Evolutionary conservation across 2,329 filamentous ascomycete species (phyloP).

Genomic region (Ophiosphaerella narmari): DNA sequence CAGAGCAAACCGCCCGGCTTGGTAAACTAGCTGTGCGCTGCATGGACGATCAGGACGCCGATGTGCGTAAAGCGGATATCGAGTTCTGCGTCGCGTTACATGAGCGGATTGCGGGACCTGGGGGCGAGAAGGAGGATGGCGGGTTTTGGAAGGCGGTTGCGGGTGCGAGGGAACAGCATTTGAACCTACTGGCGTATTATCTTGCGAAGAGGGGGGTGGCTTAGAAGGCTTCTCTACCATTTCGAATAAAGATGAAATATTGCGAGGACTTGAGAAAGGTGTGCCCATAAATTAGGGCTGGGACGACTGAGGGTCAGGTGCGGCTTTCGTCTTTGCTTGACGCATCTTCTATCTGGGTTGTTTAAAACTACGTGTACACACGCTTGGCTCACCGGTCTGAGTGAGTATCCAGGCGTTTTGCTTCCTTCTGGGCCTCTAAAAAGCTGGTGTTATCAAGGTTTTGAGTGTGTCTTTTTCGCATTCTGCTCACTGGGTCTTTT

Average conservation of each 20-base stretch:
- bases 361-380: no score
- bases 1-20: conserved; percentile 44
- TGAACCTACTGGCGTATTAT: conserved; percentile 81
- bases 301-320: no score
- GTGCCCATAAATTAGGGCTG: no score
- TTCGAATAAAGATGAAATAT: conserved; percentile 2
- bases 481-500: no score
- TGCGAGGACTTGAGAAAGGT: no score
- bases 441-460: no score
- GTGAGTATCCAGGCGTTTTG: no score
- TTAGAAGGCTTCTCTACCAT: conserved; percentile 19
- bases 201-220: conserved; percentile 58
- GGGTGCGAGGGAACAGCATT: conserved; percentile 69
- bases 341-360: no score
- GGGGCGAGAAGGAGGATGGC: conserved; percentile 44
- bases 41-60: conserved; percentile 46
- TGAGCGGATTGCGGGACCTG: conserved; percentile 42
- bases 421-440: no score
- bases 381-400: no score
- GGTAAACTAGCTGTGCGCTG: conserved; percentile 46
- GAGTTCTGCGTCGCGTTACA: conserved; percentile 78
- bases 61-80: conserved; percentile 70
- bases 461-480: no score
- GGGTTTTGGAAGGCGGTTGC: conserved; percentile 71
- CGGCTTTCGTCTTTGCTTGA: no score